Evolutionary conservation across 164 flowering plant genomes (phyloP), one percentile per base, ranked within the genome.

Genomic region (Piper betle): DNA sequence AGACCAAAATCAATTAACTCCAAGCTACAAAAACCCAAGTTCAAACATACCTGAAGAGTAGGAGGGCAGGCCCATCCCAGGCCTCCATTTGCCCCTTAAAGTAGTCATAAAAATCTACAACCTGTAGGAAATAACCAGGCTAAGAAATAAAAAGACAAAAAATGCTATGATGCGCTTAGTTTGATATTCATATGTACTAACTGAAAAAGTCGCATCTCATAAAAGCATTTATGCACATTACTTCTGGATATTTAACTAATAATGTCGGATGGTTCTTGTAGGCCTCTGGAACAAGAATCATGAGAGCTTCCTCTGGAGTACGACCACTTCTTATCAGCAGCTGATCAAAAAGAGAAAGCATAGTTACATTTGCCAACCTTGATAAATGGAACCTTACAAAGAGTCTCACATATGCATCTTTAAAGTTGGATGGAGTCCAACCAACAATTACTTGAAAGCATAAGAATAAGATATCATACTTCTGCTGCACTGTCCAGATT

Each of bases 31-130:
- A 39, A 13, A n/a, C 42, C 38, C 20, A 38, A 39, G 4, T 58
- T 39, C 7, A 61, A 10, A n/a, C 10, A 52, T 77, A 94, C 99
- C 99, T 94, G 82, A 94, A 94, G 63, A 94, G 72, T 7, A 94
- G 91, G 64, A 94, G 82, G 57, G 99, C 99, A 68, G 99, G 99
- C 52, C 99, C 99, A 81, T 94, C 99, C 99, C 99, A 94, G 48
- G 99, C 80, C 80, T 94, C 99, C 99, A 94, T 94, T 73, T 94
- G 99, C 68, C 99, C 96, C 73, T 91, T 94, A 84, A 88, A 94
- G 62, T 88, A 94, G 70, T 94, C 85, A 72, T 91, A 94, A 74
- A 94, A 94, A 73, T 88, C 94, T 69, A 79, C 78, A 60, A 84
- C 94, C 99, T 94, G 61, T 33, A 64, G 38, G 60, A 57, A 59